Base-by-base conservation (phyloP, 805 yeast genomes). In the Candida tallmaniae region DNA sequence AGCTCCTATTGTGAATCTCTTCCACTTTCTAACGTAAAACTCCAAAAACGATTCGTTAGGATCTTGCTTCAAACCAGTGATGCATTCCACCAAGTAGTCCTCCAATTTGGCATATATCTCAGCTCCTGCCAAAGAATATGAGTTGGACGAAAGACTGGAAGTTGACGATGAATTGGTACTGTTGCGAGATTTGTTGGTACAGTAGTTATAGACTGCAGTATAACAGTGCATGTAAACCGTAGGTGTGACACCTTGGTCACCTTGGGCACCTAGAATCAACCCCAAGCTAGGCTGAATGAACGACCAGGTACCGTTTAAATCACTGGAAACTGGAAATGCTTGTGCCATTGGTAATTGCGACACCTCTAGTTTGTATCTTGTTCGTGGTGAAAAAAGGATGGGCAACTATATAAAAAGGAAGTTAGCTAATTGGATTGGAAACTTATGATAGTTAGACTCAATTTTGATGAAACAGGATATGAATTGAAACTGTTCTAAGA, bases 171-270 rank as follows among this genome's bases (percentile, higher is more conserved):
- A 32, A 10, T 42, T 15, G 7, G 50, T 29, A 5, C 48, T 44
- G 31, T 47, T 45, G 25, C 86, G 69, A 4, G 88, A 79, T 45
- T 81, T 80, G 49, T 81, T 80, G 28, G 87, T 89, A 65, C 97
- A 89, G 56, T 85, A 89, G 61, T 89, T 88, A 65, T 88, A 90
- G 42, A 90, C 82, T 4, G 94, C 90, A 1, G 96, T 86, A 60
- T 89, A 89, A 39, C 90, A 83, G 46, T 82, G 82, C 83, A 88
- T 85, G 60, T 86, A 88, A 80, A 83, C 76, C 43, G 56, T 76
- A 29, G 78, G 66, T 19, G 81, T 79, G 29, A 83, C 73, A 3
- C 83, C 80, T 37, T 77, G 76, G 41, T 76, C 73, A 27, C 79
- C 85, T 38, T 73, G 78, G 10, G 77, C 69, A 5, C 90, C 93